Evolutionary conservation across 2,329 filamentous ascomycete species (phyloP), one percentile per base, ranked within the genome.

Genomic region (Colletotrichum tanaceti): DNA sequence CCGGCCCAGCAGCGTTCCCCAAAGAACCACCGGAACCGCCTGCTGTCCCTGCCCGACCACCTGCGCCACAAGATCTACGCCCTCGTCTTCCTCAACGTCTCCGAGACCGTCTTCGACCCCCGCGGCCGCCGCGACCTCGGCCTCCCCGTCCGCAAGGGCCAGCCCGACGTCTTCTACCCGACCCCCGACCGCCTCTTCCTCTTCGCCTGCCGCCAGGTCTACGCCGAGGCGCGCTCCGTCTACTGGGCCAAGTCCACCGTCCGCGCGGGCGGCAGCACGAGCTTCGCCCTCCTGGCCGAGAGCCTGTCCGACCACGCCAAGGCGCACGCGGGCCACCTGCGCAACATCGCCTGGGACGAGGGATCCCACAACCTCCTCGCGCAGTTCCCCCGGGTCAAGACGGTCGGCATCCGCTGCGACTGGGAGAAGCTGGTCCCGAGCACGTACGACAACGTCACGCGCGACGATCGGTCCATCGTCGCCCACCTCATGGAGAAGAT

Each of bases 151-250:
- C 28, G 22, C 10, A 41, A 16, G 16, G 39, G 39, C 39, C 39
- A 41, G 39, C 16, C 28, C 4, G 22, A 18, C 3, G 49, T 7
- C 49, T 53, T 35, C 28, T 18, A 18, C 9, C 24, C 49, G 7
- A 53, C 49, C 13, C 5, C 14, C 32, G 24, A 53, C 49, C 18
- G 24, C 49, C 7, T 11, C 49, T 28, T 52, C 24, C 49, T 53
- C 28, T 28, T 53, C 14, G 13, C 24, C 49, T 53, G 49, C 28
- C 49, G 24, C 49, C 49, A 53, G 28, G n/a, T 53, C 49, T 53
- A 53, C 28, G 9, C 32, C 4, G 49, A 53, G 24, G 24, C 28
- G 13, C 49, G 49, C 24, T 3, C 49, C 49, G 13, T 53, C 13
- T 38, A 53, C 16, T 53, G 49, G 49, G 28, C 49, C 14, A 6